Percentiles rank a stretch among this genome's conserved stretches.
These are phyloP conservation scores for Cryptococcus jaspeensis DNA, from an alignment of 1,284 basidiomycete species.

Conservation along the genomic window DNA sequence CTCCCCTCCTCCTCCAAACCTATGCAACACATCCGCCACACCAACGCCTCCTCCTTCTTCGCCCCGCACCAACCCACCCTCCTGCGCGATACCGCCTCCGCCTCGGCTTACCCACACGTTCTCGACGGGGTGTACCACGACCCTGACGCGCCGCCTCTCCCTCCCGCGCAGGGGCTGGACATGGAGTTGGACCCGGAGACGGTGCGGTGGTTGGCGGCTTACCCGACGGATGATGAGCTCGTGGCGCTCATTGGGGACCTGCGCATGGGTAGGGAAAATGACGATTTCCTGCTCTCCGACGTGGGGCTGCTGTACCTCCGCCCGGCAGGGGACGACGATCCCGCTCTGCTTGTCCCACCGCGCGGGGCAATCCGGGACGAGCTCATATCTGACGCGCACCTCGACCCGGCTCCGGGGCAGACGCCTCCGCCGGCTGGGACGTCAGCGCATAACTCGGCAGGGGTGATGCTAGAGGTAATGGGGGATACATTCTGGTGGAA, in stretches of 20 bases:
- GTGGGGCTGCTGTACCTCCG: constrained; percentile 38
- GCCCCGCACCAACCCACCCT: constrained; percentile 7
- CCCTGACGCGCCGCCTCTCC: constrained; percentile 7
- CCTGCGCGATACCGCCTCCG: background rate
- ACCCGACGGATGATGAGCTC: constrained; percentile 32
- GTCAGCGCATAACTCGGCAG: constrained; percentile 17
- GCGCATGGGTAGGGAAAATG: constrained; percentile 18
- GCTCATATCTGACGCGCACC: constrained; percentile 32
- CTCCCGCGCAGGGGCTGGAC: background rate
- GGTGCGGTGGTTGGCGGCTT: constrained; percentile 31
- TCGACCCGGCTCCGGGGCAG: constrained; percentile 7
- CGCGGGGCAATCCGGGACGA: constrained; percentile 29
- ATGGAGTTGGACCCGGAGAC: constrained; percentile 33
- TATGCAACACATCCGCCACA: constrained; percentile 20
- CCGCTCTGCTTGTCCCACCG: constrained; percentile 37
- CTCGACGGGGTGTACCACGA: background rate
- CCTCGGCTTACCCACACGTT: background rate
- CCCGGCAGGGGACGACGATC: constrained; percentile 12
- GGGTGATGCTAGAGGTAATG: constrained; percentile 22
- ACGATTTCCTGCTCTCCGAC: constrained; percentile 36
- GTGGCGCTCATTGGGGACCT: constrained; percentile 27
- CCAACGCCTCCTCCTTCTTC: constrained; percentile 23
- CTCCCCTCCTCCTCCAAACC: constrained; percentile 21
- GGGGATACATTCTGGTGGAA: constrained; percentile 38
- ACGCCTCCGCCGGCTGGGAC: background rate